Evolutionary conservation across 2,329 filamentous ascomycete genomes (phyloP).

Genomic region (Cladosporium sp.): DNA sequence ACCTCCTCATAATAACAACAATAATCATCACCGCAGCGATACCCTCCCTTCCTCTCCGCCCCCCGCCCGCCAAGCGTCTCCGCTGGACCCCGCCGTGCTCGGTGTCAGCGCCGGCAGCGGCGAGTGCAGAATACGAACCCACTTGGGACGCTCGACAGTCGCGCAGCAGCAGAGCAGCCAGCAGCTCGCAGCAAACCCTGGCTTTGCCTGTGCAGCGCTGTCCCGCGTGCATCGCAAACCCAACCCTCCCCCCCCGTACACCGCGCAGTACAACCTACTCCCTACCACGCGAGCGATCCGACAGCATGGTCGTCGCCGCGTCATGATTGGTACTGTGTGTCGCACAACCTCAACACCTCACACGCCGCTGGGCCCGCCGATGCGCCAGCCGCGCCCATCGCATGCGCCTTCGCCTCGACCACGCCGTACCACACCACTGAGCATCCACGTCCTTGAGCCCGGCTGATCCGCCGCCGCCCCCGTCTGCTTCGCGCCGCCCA

Average conservation of each 20-base stretch:
- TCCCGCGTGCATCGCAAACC: conserved; percentile 1
- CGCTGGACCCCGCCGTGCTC: neutral
- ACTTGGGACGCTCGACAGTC: neutral
- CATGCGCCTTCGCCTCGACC: conserved; percentile 25
- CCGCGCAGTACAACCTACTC: neutral
- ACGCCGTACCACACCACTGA: conserved; percentile 33
- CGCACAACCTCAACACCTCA: conserved; percentile 20
- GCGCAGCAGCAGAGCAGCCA: neutral
- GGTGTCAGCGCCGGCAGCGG: neutral
- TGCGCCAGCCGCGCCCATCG: conserved; percentile 20
- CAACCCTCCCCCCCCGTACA: neutral
- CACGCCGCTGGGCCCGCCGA: conserved; percentile 23
- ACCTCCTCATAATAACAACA: neutral
- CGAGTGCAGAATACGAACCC: neutral
- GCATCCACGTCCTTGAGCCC: conserved; percentile 28
- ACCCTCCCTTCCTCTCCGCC: neutral
- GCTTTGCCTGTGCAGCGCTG: neutral
- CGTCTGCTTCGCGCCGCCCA: conserved; percentile 14
- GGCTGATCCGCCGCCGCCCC: conserved; percentile 20
- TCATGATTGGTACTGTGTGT: conserved; percentile 27
- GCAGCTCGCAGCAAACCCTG: neutral
- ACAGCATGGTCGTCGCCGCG: conserved; percentile 21
- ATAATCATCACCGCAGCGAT: neutral
- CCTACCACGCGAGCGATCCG: conserved; percentile 12
- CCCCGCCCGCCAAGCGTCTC: neutral